phyloP scores from a whole-genome alignment of 495 filamentous ascomycete species.

The Penicillium coprophilum region DNA sequence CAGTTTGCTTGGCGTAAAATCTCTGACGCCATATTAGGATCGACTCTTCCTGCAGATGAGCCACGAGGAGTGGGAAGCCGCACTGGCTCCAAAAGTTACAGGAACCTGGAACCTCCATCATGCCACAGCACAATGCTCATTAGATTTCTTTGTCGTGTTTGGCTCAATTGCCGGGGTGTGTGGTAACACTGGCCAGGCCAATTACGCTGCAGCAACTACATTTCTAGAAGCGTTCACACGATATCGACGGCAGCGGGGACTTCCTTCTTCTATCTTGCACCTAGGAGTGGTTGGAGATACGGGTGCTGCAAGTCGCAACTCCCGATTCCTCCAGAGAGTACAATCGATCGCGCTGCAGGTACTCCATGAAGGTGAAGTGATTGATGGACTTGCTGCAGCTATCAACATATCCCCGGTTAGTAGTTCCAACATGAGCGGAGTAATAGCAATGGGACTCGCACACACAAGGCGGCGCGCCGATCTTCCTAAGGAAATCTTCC shows the following conservation, averaged over 20 bases:
- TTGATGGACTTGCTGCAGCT: conserved; percentile 4
- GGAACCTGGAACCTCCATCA: conserved; percentile 9
- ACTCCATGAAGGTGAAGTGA: conserved; percentile 7
- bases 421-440: background rate
- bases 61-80: conserved; percentile 4
- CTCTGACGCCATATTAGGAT: background rate
- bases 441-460: background rate
- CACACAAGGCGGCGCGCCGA: conserved; percentile 2
- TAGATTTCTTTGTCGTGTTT: conserved; percentile 8
- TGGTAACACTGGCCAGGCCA: conserved; percentile 4
- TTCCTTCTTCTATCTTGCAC: conserved; percentile 3
- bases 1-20: background rate
- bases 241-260: background rate
- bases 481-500: conserved; percentile 7
- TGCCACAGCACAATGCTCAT: background rate
- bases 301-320: conserved; percentile 5
- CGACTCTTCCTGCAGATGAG: conserved; percentile 1
- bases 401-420: background rate
- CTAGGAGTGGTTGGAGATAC: conserved; percentile 7
- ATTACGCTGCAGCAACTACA: conserved; percentile 3
- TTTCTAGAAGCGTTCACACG: conserved; percentile 4
- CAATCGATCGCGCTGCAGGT: conserved; percentile 6
- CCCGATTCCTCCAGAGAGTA: conserved; percentile 8
- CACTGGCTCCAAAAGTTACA: conserved; percentile 4
- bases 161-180: conserved; percentile 4